Base-by-base conservation (phyloP, 805 yeast species). In the Spathaspora boniae region DNA sequence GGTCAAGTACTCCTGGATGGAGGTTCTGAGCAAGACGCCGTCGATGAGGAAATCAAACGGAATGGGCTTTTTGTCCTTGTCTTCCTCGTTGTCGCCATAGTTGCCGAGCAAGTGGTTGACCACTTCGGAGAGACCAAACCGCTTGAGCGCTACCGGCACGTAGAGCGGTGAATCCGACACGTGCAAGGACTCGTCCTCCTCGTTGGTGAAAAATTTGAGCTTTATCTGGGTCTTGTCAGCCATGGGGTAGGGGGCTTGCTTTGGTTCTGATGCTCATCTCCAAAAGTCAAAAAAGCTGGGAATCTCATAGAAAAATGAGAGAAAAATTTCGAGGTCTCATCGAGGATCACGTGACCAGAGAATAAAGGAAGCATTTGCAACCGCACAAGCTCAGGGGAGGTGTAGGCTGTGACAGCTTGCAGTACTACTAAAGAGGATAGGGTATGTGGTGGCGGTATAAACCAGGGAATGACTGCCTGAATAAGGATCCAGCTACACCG, bases 1-100 rank as follows among this genome's bases (percentile, higher is more conserved):
- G 11, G 78, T 70, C 50, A 93, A 66, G 58, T 91, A 91, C 9
- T 84, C 91, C 31, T 86, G 82, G 36, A 93, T 66, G 1, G 95
- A 79, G 1, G 83, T 72, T 48, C 93, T 80, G 40, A 93, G 65
- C 38, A 93, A 65, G 16, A 80, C 80, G 11, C 96, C 96, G 51
- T 89, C 87, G 36, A 91, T 78, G 42, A 93, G 68, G 60, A 93
- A 93, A 55, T 93, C 98, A 59, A 93, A 91, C 15, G 98, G 98
- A 36, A 87, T 76, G 1, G 93, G 80, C 30, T 53, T 50, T 20
- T 65, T 68, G 12, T 80, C 81, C 2, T 58, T 62, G 12, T 36
- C 56, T 48, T 45, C 68, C 2, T 58, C 62, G 12, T 36, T 56
- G 48, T 45, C 68, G 38, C 45, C 47, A 20, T 51, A 67, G 43